A percentile compares a stretch with the other conserved stretches of the same genome.
These are phyloP conservation scores for Backusella circina DNA, from an alignment of 192 early-diverging fungal genomes.

Conservation along the genomic window DNA sequence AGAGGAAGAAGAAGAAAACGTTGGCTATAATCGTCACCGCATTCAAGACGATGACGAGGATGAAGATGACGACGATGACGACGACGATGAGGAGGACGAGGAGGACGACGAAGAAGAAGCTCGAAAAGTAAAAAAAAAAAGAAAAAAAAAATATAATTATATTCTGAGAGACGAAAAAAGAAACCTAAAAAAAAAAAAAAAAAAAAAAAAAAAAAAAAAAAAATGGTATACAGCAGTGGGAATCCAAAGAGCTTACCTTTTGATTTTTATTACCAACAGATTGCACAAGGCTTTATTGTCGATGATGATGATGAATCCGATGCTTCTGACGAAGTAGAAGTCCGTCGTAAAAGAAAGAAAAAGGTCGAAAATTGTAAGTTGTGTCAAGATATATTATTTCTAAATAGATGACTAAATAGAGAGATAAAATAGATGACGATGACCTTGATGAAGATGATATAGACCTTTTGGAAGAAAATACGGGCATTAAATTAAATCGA, in stretches of 20 bases:
- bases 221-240: too few relatives aligned
- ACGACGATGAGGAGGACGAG: constrained; percentile 54
- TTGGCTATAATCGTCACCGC: constrained; percentile 48
- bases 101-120: constrained; percentile 53
- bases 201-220: too few relatives aligned
- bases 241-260: too few relatives aligned
- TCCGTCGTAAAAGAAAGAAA: constrained; percentile 45
- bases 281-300: constrained; percentile 69
- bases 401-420: too few relatives aligned
- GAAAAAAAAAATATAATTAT: too few relatives aligned
- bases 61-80: constrained; percentile 63
- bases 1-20: constrained; percentile 40
- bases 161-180: too few relatives aligned
- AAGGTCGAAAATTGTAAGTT: constrained; percentile 41
- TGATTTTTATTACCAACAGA: constrained; percentile 31
- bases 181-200: too few relatives aligned
- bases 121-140: constrained; percentile 32
- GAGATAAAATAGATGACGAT: constrained; percentile 53
- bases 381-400: not conserved
- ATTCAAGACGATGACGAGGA: constrained; percentile 56
- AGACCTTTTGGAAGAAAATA: constrained; percentile 87
- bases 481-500: constrained; percentile 54
- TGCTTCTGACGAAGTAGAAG: constrained; percentile 40
- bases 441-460: constrained; percentile 91
- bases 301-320: constrained; percentile 69